Conservation (phyloP, 192 early-diverging fungal genomes). For the Coemansia sp. region DNA sequence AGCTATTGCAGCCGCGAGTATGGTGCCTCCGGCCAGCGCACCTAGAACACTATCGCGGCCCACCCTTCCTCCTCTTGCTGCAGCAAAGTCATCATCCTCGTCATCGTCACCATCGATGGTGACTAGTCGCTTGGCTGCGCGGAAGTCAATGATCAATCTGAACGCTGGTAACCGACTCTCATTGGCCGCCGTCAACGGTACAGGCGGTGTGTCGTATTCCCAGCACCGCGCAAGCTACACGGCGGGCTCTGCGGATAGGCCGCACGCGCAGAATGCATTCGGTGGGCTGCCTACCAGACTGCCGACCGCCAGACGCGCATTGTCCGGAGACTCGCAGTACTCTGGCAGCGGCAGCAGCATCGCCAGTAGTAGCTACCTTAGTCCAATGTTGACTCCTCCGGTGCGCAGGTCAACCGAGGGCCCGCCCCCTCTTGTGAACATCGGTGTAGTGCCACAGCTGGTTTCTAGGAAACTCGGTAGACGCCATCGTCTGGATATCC, state of each 20-base stretch:
- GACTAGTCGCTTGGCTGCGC: neutral
- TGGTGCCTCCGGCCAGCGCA: neutral
- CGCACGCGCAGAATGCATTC: neutral
- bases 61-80: neutral
- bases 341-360: neutral
- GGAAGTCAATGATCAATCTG: neutral
- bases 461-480: neutral
- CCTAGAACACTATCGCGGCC: neutral
- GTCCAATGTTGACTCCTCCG: neutral
- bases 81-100: no score
- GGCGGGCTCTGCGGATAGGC: neutral
- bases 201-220: neutral
- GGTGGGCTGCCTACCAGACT: neutral
- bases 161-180: neutral
- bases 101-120: neutral
- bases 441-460: neutral
- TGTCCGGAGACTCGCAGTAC: slow-evolving; percentile 5
- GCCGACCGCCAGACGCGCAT: neutral
- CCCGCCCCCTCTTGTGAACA: neutral
- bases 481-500: neutral
- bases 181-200: neutral
- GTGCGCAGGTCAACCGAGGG: neutral
- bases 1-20: neutral
- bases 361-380: neutral
- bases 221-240: slow-evolving; percentile 7